phyloP scores from a whole-genome alignment of 2,329 filamentous ascomycete genomes.

The Phaeoacremonium minimum region DNA sequence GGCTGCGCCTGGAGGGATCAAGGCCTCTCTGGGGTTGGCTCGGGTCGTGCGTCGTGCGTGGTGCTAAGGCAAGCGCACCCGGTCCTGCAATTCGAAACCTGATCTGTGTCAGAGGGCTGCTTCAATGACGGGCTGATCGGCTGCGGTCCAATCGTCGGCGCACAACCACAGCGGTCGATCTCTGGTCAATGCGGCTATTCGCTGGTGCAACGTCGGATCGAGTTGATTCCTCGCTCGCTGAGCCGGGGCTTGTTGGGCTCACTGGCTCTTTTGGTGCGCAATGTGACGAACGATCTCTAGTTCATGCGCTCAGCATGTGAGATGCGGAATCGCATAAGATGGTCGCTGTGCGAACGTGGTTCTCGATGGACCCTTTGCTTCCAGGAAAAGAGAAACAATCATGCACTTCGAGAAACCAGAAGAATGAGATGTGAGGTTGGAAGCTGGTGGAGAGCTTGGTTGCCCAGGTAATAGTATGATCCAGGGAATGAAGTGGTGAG shows the following conservation, averaged over 20 bases:
- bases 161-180: conserved; percentile 3
- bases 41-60: background rate
- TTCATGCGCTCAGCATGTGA: background rate
- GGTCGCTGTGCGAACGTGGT: too few relatives aligned
- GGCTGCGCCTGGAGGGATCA: too few relatives aligned
- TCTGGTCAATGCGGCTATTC: conserved; percentile 6
- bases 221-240: background rate
- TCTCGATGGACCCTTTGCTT: too few relatives aligned
- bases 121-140: conserved; percentile 3
- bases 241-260: background rate
- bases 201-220: conserved; percentile 1
- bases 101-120: conserved; percentile 6
- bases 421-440: too few relatives aligned
- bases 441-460: too few relatives aligned
- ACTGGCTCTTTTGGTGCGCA: background rate
- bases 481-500: too few relatives aligned
- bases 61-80: conserved; percentile 1
- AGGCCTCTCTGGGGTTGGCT: too few relatives aligned
- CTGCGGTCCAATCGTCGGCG: conserved; percentile 1
- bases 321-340: background rate
- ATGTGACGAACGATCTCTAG: background rate
- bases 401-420: too few relatives aligned
- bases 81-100: conserved; percentile 4
- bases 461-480: too few relatives aligned
- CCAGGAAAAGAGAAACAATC: too few relatives aligned